These are phyloP conservation scores for Mycena sp. DNA, from an alignment of 1,284 basidiomycete genomes.

Conservation along the genomic window DNA sequence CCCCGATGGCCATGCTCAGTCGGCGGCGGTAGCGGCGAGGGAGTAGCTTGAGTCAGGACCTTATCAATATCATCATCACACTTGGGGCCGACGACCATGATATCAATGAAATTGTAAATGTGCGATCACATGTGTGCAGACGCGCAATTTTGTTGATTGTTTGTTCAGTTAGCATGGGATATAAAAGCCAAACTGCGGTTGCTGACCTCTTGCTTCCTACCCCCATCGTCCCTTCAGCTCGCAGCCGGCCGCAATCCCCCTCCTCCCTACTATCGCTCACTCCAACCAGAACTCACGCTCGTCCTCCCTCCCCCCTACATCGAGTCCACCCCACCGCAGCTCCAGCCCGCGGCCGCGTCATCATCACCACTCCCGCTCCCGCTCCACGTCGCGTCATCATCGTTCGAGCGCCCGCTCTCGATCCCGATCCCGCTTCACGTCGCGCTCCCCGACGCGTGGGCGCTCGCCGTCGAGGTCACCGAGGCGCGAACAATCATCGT, in stretches of 20 bases:
- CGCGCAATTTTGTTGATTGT: slow-evolving; percentile 1
- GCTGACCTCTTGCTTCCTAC: too few relatives aligned
- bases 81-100: too few relatives aligned
- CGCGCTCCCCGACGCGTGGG: background rate
- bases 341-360: too few relatives aligned
- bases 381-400: too few relatives aligned
- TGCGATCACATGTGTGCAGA: slow-evolving; percentile 5
- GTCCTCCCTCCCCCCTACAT: background rate
- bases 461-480: background rate
- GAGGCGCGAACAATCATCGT: background rate
- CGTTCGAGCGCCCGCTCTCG: too few relatives aligned
- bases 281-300: background rate
- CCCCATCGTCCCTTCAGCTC: slow-evolving; percentile 5
- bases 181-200: too few relatives aligned
- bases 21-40: background rate
- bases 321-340: too few relatives aligned
- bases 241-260: background rate
- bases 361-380: too few relatives aligned
- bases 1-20: background rate
- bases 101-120: too few relatives aligned
- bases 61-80: too few relatives aligned
- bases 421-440: too few relatives aligned
- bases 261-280: background rate
- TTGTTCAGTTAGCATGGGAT: background rate
- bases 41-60: too few relatives aligned